Percentiles rank a stretch among this genome's conserved stretches.
Evolutionary conservation across 2,329 filamentous ascomycete species (phyloP).

Genomic region (Pyrenophora graminea): DNA sequence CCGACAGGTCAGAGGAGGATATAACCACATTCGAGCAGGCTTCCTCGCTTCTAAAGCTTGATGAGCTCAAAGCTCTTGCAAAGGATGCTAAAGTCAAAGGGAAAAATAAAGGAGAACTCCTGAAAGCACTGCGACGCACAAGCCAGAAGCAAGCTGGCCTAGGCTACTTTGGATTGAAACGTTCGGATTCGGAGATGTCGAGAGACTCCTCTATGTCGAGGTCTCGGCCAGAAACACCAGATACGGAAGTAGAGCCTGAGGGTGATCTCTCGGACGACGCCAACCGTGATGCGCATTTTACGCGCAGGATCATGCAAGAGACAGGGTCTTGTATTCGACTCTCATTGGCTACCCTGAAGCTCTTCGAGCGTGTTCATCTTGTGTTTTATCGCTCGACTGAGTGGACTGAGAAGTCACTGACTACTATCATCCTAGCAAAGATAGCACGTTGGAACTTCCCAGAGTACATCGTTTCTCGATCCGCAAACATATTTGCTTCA

Average conservation of each 20-base stretch:
- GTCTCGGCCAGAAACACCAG: constrained; percentile 32
- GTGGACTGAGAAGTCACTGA: constrained; percentile 97
- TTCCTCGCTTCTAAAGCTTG: constrained; percentile 76
- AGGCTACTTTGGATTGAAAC: constrained; percentile 68
- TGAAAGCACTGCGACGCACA: constrained; percentile 72
- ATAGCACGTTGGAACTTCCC: constrained; percentile 88
- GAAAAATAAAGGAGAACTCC: constrained; percentile 82
- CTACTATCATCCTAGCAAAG: constrained; percentile 89
- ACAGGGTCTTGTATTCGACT: constrained; percentile 85
- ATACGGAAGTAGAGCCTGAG: constrained; percentile 39
- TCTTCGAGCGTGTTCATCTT: constrained; percentile 93
- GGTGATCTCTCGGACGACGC: constrained; percentile 48
- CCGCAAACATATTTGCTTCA: constrained; percentile 83
- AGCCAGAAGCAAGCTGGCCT: constrained; percentile 77
- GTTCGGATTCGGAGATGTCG: constrained; percentile 65
- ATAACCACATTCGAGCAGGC: constrained; percentile 84
- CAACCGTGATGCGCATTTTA: constrained; percentile 74
- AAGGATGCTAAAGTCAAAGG: constrained; percentile 87
- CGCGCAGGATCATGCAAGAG: constrained; percentile 74
- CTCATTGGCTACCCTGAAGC: constrained; percentile 69
- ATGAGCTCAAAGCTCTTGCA: constrained; percentile 82
- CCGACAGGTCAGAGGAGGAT: constrained; percentile 72
- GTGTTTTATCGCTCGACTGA: constrained; percentile 96
- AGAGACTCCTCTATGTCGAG: constrained; percentile 51
- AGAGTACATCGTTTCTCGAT: constrained; percentile 85